phyloP scores from a whole-genome alignment of 2,329 filamentous ascomycete species.

The Trichothecium sympodiale region DNA sequence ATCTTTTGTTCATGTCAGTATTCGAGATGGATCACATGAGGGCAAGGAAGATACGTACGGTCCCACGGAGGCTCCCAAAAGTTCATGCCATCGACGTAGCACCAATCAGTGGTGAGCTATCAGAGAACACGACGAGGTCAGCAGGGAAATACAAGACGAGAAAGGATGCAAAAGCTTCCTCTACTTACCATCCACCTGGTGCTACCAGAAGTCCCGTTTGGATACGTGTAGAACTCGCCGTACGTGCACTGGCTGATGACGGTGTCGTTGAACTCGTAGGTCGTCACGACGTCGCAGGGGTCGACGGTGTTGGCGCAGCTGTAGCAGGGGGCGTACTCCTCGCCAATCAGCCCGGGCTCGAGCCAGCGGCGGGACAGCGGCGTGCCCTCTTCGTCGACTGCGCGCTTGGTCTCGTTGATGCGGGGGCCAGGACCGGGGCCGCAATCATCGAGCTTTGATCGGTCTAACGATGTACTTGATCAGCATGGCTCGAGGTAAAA shows the following conservation, averaged over 20 bases:
- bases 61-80: conserved; percentile 6
- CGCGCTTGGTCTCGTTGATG: neutral
- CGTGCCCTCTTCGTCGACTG: neutral
- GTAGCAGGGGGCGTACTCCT: conserved; percentile 5
- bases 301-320: conserved; percentile 48
- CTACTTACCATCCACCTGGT: conserved; percentile 4
- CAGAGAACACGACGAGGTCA: neutral
- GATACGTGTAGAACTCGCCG: neutral
- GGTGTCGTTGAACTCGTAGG: conserved; percentile 15
- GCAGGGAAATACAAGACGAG: too few species aligned
- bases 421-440: neutral
- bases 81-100: conserved; percentile 3
- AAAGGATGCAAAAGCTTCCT: neutral
- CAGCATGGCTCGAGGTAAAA: too few species aligned
- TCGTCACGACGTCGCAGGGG: conserved; percentile 93
- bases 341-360: conserved; percentile 2
- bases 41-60: too few species aligned
- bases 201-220: neutral
- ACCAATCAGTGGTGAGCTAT: conserved; percentile 5
- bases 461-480: neutral
- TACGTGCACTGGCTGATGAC: conserved; percentile 4
- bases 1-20: too few species aligned
- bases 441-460: neutral
- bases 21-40: too few species aligned
- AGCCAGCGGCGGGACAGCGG: conserved; percentile 3